A percentile compares a stretch with the other conserved stretches of the same genome.
Conservation (phyloP, 2,329 filamentous ascomycete genomes). For the Atkinsonella hypoxylon region DNA sequence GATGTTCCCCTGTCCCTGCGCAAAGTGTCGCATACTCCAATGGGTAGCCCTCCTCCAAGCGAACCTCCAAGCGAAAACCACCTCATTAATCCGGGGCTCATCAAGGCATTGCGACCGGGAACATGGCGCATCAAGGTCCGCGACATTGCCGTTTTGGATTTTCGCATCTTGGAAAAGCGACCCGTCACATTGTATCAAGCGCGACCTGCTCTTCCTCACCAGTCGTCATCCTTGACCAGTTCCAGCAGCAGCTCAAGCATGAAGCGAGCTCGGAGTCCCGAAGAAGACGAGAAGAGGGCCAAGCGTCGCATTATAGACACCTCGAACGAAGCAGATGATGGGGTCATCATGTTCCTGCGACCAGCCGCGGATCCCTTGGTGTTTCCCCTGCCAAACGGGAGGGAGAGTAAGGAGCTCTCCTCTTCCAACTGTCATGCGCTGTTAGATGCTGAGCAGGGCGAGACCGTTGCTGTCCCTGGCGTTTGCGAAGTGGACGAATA, state of each 20-base stretch:
- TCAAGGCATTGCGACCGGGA: slow-evolving; percentile 38
- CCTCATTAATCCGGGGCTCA: slow-evolving; percentile 30
- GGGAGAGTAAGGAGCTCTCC: slow-evolving; percentile 35
- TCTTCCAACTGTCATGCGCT: slow-evolving; percentile 36
- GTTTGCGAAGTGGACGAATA: slow-evolving; percentile 41
- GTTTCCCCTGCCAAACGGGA: slow-evolving; percentile 36
- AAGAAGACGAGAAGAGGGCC: slow-evolving; percentile 33
- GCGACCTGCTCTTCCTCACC: slow-evolving; percentile 18
- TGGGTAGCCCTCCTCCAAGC: slow-evolving; percentile 27
- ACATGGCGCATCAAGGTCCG: slow-evolving; percentile 44
- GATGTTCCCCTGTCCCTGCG: slow-evolving; percentile 40
- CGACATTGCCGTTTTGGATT: slow-evolving; percentile 40
- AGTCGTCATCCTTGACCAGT: slow-evolving; percentile 19
- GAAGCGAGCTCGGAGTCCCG: slow-evolving; percentile 37
- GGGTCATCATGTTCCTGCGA: slow-evolving; percentile 43
- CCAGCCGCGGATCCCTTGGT: slow-evolving; percentile 37
- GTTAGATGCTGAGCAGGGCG: slow-evolving; percentile 36
- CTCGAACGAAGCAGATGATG: slow-evolving; percentile 26
- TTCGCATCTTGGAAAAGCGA: slow-evolving; percentile 44
- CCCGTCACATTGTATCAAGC: slow-evolving; percentile 29
- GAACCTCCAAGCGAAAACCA: slow-evolving; percentile 31
- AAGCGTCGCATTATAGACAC: slow-evolving; percentile 26
- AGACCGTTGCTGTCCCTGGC: slow-evolving; percentile 37
- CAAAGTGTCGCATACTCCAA: slow-evolving; percentile 29
- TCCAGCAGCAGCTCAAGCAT: slow-evolving; percentile 28